phyloP scores from a whole-genome alignment of 139 green algal species.

The Closterium sp. region DNA sequence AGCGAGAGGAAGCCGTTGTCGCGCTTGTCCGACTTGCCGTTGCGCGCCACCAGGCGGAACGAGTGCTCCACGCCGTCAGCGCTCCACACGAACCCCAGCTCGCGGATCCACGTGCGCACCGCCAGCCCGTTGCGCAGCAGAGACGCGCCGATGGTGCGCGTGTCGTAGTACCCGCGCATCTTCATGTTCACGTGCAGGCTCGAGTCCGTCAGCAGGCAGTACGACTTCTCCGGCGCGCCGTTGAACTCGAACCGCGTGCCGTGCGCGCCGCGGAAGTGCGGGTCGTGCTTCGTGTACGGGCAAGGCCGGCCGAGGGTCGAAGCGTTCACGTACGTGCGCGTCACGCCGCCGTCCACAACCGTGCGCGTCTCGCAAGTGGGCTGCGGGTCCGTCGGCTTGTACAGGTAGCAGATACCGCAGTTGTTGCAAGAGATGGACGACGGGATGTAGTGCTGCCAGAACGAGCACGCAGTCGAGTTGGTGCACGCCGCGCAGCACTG shows the following conservation, averaged over 20 bases:
- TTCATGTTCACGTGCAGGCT: conserved; percentile 31
- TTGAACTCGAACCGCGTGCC: conserved; percentile 30
- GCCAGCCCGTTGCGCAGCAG: not conserved
- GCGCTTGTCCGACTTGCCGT: conserved; percentile 4
- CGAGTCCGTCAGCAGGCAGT: conserved; percentile 20
- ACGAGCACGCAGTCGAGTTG: not conserved
- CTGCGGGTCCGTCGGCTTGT: not conserved
- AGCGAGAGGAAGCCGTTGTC: conserved; percentile 15
- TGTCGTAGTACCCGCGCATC: conserved; percentile 17
- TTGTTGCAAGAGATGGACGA: not conserved
- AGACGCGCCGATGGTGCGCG: conserved; percentile 1
- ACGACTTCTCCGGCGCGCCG: conserved; percentile 1
- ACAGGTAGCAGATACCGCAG: not conserved
- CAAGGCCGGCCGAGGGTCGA: not conserved
- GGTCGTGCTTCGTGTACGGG: not conserved
- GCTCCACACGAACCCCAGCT: conserved; percentile 21
- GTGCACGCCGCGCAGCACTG: not conserved
- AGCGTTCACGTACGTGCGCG: not conserved
- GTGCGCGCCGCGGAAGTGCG: conserved; percentile 15
- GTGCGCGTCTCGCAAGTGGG: not conserved
- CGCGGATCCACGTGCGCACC: conserved; percentile 15
- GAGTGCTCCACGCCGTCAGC: conserved; percentile 10
- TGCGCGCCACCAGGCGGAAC: not conserved
- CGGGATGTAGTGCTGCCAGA: not conserved
- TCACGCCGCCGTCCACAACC: not conserved